Evolutionary conservation across 2,329 filamentous ascomycete genomes (phyloP), one percentile per base, ranked within the genome.

Genomic region (Zymoseptoria crescenta): DNA sequence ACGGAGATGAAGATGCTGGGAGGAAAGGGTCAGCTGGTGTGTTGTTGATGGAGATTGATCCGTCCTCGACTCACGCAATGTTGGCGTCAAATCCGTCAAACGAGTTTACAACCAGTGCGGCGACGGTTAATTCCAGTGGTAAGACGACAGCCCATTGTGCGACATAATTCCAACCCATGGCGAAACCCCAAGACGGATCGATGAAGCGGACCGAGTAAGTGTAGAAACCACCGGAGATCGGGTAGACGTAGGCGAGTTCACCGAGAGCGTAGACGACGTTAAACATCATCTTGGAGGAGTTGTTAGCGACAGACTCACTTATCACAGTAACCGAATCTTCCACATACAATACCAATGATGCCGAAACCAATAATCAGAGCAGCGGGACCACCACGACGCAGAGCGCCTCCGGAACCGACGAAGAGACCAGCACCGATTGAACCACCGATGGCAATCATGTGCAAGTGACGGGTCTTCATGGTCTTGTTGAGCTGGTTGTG

Each of bases 391-490:
- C 77, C 79, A 2, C 69, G 77, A 13, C 75, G 72, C 49, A 82
- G 72, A 5, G 79, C 76, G 48, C 73, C 68, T 50, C 80, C 80
- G 52, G 77, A 77, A 55, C 79, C 77, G 55, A 83, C 79, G 67
- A 82, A 83, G 4, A 83, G 73, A 69, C 81, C 81, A 35, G 80
- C 82, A 55, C 80, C 80, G 56, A 82, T 80, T 21, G 67, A 67
- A 4, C 67, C 70, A 49, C 70, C 70, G 59, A 71, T 72, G 49
- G 69, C 70, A 56, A 71, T 72, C 70, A 72, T 71, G 57, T 70
- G 66, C 59, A 72, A 54, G 58, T 71, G 70, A 5, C 70, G 60
- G 24, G 60, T 56, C 58, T 70, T 69, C 59, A 69, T 54, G 13
- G 68, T 70, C 64, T 70, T 65, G 65, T 71, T 71, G 48, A 71